A percentile compares a stretch with the other conserved stretches of the same genome.
phyloP scores from a whole-genome alignment of 257 asterid genomes.

The Solanum bulbocastanum region DNA sequence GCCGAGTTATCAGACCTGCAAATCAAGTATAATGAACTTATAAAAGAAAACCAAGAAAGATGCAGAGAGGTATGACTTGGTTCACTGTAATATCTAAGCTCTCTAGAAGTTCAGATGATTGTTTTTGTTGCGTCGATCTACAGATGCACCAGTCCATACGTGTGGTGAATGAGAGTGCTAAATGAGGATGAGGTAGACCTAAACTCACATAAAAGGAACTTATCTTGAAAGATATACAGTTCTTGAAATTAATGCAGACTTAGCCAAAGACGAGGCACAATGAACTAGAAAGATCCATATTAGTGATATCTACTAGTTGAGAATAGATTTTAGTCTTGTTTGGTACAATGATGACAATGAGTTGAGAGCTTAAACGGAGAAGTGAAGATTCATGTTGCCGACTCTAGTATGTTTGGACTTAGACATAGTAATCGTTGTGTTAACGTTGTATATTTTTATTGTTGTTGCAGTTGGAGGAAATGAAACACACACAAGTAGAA shows the following conservation, averaged over 20 bases:
- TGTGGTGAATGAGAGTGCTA: neutral
- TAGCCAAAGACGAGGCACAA: neutral
- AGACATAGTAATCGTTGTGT: neutral
- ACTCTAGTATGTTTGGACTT: neutral
- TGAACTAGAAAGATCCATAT: neutral
- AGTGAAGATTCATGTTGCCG: neutral
- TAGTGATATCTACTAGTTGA: neutral
- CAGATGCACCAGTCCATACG: neutral
- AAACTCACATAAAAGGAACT: neutral
- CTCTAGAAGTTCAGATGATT: neutral
- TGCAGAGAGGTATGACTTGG: slow-evolving; percentile 51
- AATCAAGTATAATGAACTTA: slow-evolving; percentile 46
- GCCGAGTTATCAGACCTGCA: slow-evolving; percentile 63
- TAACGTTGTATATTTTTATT: neutral
- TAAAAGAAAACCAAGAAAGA: slow-evolving; percentile 55
- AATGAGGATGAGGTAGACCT: neutral
- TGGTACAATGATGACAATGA: neutral
- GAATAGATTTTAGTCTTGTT: neutral
- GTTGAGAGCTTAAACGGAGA: neutral
- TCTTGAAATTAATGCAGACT: neutral
- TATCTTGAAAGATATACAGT: neutral
- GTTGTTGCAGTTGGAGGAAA: slow-evolving; percentile 54
- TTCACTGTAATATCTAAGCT: neutral
- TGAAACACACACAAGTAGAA: slow-evolving; percentile 28
- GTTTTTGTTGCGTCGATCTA: neutral